Evolutionary conservation across 2,329 filamentous ascomycete genomes (phyloP).

Genomic region (Curvularia sp.): DNA sequence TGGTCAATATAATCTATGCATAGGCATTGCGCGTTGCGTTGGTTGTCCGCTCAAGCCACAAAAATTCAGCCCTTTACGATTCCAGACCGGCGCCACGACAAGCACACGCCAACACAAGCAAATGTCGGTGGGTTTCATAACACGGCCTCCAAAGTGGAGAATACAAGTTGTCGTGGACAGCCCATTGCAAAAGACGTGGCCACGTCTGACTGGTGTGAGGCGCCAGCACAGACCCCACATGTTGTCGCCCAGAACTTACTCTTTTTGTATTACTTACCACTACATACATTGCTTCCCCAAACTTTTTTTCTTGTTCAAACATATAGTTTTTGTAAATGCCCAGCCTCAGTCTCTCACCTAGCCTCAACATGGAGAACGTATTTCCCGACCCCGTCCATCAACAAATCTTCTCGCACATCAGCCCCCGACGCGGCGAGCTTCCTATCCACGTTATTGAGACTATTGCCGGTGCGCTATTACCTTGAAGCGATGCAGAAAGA

Average conservation of each 20-base stretch:
- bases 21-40: not conserved
- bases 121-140: constrained; percentile 4
- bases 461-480: constrained; percentile 4
- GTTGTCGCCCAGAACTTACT: not conserved
- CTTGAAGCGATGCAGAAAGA: not conserved
- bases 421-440: constrained; percentile 6
- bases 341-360: not conserved
- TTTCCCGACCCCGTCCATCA: constrained; percentile 10
- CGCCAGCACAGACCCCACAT: not conserved
- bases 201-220: constrained; percentile 3
- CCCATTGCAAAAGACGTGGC: constrained; percentile 1
- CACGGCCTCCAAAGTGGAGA: not conserved
- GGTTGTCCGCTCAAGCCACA: not conserved
- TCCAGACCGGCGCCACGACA: not conserved
- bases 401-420: constrained; percentile 12
- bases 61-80: not conserved
- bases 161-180: constrained; percentile 4
- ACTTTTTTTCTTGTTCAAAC: not conserved
- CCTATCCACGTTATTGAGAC: constrained; percentile 6
- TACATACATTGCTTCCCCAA: not conserved
- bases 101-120: not conserved
- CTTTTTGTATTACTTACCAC: not conserved
- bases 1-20: not conserved
- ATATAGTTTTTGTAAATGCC: not conserved
- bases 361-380: not conserved